Conservation (phyloP, 2,329 filamentous ascomycete species). For the Pestalotiopsis sp. region DNA sequence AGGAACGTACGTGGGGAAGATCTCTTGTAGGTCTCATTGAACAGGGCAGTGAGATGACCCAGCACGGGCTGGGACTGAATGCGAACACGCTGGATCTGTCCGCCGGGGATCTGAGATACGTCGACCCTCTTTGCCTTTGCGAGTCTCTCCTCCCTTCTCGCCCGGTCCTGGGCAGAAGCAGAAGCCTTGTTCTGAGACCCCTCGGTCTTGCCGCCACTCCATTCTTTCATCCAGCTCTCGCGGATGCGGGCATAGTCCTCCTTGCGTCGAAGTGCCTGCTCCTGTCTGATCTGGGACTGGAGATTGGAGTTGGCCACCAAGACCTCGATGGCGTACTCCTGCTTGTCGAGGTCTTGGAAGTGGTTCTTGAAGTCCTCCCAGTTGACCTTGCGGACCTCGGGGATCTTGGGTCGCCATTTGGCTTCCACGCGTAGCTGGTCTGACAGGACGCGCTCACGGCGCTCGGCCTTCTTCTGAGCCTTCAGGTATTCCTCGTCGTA, state of each 20-base stretch:
- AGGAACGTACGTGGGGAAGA: conserved; percentile 42
- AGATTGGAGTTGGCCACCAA: conserved; percentile 28
- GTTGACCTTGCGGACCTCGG: conserved; percentile 41
- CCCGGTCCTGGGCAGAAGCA: conserved; percentile 21
- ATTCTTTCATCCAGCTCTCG: conserved; percentile 29
- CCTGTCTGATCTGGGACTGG: background rate
- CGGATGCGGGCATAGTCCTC: conserved; percentile 37
- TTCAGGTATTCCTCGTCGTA: conserved; percentile 33
- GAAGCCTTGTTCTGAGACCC: conserved; percentile 16
- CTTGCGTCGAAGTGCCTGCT: conserved; percentile 29
- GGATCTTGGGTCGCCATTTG: conserved; percentile 44
- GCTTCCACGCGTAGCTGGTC: conserved; percentile 36
- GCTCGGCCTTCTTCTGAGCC: conserved; percentile 37
- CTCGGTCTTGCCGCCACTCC: conserved; percentile 16
- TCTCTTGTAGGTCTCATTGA: conserved; percentile 33
- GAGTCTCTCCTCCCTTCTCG: conserved; percentile 16
- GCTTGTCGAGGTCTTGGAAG: conserved; percentile 35
- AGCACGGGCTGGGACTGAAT: conserved; percentile 44
- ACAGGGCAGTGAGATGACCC: conserved; percentile 36
- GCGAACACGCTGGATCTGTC: conserved; percentile 36
- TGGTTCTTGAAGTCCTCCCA: conserved; percentile 48
- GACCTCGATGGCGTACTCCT: conserved; percentile 42
- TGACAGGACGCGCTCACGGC: conserved; percentile 38
- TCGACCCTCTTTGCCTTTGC: conserved; percentile 21
- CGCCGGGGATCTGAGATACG: conserved; percentile 16